A percentile compares a stretch with the other conserved stretches of the same genome.
Evolutionary conservation across 768 basidiomycete genomes (phyloP).

Genomic region (Cubamyces sp.): DNA sequence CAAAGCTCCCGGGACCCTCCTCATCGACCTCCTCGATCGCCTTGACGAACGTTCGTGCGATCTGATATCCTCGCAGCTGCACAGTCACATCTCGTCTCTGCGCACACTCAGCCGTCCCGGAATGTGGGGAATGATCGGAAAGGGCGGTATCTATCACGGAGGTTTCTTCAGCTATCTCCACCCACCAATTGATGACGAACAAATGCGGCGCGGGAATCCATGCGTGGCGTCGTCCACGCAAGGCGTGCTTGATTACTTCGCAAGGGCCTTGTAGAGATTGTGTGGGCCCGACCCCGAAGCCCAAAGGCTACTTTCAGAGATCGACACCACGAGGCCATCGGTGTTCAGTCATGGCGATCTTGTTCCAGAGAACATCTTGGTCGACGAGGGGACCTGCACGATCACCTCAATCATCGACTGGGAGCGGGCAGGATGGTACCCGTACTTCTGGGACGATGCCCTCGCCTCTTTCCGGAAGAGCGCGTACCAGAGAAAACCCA

Average conservation of each 20-base stretch:
- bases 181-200: not conserved
- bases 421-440: constrained; percentile 8
- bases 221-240: not conserved
- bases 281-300: too few relatives aligned
- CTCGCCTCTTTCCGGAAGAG: not conserved
- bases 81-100: not conserved
- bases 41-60: not conserved
- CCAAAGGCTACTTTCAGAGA: too few relatives aligned
- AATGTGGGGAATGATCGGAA: not conserved
- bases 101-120: not conserved
- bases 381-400: not conserved
- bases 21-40: not conserved
- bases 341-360: constrained; percentile 3
- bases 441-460: constrained; percentile 1
- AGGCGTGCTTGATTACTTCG: not conserved
- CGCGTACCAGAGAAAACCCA: not conserved
- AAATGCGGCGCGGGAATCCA: not conserved
- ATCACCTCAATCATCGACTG: constrained; percentile 3
- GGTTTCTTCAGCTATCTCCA: not conserved
- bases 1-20: not conserved
- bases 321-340: not conserved
- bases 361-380: constrained; percentile 1
- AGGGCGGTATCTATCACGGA: constrained; percentile 1
- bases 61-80: not conserved
- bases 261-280: too few relatives aligned